phyloP scores from a whole-genome alignment of 192 early-diverging fungal genomes.

The Tieghemiomyces parasiticus region DNA sequence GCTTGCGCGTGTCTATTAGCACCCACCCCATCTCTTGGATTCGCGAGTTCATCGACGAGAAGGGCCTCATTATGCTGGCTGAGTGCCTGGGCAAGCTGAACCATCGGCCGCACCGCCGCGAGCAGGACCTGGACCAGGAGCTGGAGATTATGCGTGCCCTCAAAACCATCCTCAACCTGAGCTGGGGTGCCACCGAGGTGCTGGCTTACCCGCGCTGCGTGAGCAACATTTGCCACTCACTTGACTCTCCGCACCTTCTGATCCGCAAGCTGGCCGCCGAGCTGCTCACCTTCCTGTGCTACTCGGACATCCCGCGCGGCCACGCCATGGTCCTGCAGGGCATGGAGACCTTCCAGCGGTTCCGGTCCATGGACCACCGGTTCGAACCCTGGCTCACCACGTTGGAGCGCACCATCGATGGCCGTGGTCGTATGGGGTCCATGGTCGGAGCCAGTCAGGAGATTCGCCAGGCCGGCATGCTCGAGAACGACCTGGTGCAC shows the following conservation, averaged over 20 bases:
- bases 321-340: slow-evolving; percentile 60
- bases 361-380: slow-evolving; percentile 34
- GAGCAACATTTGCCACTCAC: slow-evolving; percentile 50
- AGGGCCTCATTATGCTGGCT: slow-evolving; percentile 48
- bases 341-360: slow-evolving; percentile 59
- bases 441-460: slow-evolving; percentile 62
- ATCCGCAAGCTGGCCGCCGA: slow-evolving; percentile 61
- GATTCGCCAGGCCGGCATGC: slow-evolving; percentile 42
- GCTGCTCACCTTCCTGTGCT: slow-evolving; percentile 61
- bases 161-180: slow-evolving; percentile 56
- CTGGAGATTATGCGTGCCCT: slow-evolving; percentile 68
- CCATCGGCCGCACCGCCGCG: slow-evolving; percentile 29
- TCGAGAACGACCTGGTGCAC: slow-evolving; percentile 61
- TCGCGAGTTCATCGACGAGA: slow-evolving; percentile 56
- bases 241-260: slow-evolving; percentile 55
- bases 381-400: slow-evolving; percentile 70
- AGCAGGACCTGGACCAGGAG: slow-evolving; percentile 62
- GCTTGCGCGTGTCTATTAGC: slow-evolving; percentile 20
- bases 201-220: slow-evolving; percentile 55
- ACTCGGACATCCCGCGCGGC: slow-evolving; percentile 59
- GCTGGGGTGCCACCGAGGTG: slow-evolving; percentile 67
- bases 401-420: slow-evolving; percentile 61
- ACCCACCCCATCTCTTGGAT: slow-evolving; percentile 50
- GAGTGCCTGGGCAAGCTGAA: slow-evolving; percentile 45
- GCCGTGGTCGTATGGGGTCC: slow-evolving; percentile 63